Percentiles rank a stretch among this genome's conserved stretches.
phyloP scores from a whole-genome alignment of 371 early-diverging fungal species.

The Mortierella sp. region DNA sequence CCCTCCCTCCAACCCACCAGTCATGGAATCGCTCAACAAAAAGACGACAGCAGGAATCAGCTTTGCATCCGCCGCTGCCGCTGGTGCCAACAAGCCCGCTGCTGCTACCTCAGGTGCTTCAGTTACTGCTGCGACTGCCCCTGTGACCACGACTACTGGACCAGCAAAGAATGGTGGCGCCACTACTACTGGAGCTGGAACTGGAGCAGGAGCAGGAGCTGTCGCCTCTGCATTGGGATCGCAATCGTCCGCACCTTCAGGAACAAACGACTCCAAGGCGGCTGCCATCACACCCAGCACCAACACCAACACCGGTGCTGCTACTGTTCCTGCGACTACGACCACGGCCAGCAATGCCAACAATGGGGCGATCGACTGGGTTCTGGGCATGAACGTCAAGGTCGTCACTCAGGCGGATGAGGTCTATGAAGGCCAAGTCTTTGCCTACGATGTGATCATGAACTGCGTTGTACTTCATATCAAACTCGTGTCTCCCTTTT shows the following conservation, averaged over 20 bases:
- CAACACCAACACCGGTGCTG: not conserved
- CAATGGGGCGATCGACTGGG: slow-evolving; percentile 51
- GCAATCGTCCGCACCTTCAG: slow-evolving; percentile 14
- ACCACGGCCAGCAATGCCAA: slow-evolving; percentile 4
- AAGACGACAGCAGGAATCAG: slow-evolving; percentile 31
- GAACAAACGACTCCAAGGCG: not conserved
- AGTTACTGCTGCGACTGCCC: slow-evolving; percentile 4
- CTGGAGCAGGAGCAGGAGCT: slow-evolving; percentile 17
- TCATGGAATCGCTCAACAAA: slow-evolving; percentile 48
- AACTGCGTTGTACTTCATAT: slow-evolving; percentile 80
- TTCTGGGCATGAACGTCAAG: slow-evolving; percentile 67
- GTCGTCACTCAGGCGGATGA: slow-evolving; percentile 70
- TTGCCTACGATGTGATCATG: slow-evolving; percentile 71
- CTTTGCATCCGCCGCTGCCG: slow-evolving; percentile 50
- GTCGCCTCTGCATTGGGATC: slow-evolving; percentile 27
- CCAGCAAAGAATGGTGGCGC: slow-evolving; percentile 13
- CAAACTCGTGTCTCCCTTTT: slow-evolving; percentile 41
- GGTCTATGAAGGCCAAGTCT: slow-evolving; percentile 72
- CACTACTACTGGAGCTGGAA: slow-evolving; percentile 5
- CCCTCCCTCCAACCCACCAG: not conserved
- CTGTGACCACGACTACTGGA: slow-evolving; percentile 4
- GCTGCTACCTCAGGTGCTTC: not conserved
- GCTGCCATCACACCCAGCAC: not conserved
- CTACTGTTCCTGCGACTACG: slow-evolving; percentile 7
- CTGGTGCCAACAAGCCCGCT: slow-evolving; percentile 14